These are phyloP conservation scores for Aspergillus ruber DNA, from an alignment of 2,329 filamentous ascomycete genomes.

Conservation along the genomic window DNA sequence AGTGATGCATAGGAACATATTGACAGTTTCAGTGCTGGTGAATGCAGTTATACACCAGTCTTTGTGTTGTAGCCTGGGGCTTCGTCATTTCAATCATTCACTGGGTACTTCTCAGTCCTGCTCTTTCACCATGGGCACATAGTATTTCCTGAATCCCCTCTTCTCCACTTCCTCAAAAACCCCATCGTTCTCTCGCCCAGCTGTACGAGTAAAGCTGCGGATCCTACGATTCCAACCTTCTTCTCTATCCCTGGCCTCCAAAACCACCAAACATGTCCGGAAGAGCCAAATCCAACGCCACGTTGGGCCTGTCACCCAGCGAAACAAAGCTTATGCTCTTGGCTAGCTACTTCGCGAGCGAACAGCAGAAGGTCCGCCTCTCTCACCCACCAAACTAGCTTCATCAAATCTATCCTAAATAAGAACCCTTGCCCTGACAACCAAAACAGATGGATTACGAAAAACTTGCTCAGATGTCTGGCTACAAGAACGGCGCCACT, in stretches of 20 bases:
- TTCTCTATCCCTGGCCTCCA: neutral
- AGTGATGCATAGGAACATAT: neutral
- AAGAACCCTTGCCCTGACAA: neutral
- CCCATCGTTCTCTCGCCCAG: too few species aligned
- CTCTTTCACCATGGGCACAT: too few species aligned
- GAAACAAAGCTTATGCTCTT: constrained; percentile 17
- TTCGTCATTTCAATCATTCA: too few species aligned
- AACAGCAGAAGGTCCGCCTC: constrained; percentile 10
- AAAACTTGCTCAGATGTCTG: constrained; percentile 28
- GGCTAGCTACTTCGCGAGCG: constrained; percentile 10
- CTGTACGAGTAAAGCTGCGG: too few species aligned
- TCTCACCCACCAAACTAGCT: neutral
- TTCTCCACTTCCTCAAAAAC: too few species aligned
- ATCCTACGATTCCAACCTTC: neutral
- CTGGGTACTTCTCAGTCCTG: too few species aligned
- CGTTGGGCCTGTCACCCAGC: constrained; percentile 9
- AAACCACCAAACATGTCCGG: constrained; percentile 8
- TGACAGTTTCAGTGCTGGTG: neutral
- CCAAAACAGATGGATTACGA: constrained; percentile 32
- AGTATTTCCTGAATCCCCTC: too few species aligned
- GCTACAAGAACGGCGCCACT: constrained; percentile 30
- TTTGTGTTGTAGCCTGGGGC: neutral
- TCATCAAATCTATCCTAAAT: too few species aligned
- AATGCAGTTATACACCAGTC: neutral
- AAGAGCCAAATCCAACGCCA: constrained; percentile 10